Evolutionary conservation across 1,139 yeast genomes (phyloP).

Genomic region (Pichia sp.): DNA sequence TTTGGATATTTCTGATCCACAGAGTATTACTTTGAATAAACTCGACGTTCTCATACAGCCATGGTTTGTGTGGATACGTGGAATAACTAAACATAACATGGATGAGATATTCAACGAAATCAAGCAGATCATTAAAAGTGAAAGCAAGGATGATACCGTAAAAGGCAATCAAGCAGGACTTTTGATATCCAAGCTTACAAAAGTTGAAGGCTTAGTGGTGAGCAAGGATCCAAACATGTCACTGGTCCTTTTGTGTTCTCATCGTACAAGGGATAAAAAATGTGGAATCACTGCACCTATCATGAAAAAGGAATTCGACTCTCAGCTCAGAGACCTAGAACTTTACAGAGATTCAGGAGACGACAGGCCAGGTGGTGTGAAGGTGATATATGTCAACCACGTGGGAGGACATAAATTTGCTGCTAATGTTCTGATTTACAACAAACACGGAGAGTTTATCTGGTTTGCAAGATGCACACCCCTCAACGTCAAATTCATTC

Average conservation of each 20-base stretch:
- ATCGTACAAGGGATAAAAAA: slow-evolving; percentile 82
- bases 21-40: slow-evolving; percentile 26
- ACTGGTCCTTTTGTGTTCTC: slow-evolving; percentile 78
- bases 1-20: slow-evolving; percentile 10
- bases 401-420: slow-evolving; percentile 95
- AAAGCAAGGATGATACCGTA: not conserved
- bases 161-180: slow-evolving; percentile 14
- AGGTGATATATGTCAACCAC: slow-evolving; percentile 69
- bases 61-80: slow-evolving; percentile 66
- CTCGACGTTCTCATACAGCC: slow-evolving; percentile 71
- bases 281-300: slow-evolving; percentile 96
- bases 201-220: slow-evolving; percentile 28
- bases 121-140: slow-evolving; percentile 37
- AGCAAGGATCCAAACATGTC: slow-evolving; percentile 44
- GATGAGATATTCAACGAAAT: slow-evolving; percentile 42
- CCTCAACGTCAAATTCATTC: slow-evolving; percentile 63
- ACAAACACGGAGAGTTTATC: slow-evolving; percentile 67
- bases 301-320: slow-evolving; percentile 72
- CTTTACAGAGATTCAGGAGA: slow-evolving; percentile 72
- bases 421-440: slow-evolving; percentile 78
- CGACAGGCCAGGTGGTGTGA: slow-evolving; percentile 66
- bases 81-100: slow-evolving; percentile 45
- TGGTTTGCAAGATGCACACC: slow-evolving; percentile 91
- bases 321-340: slow-evolving; percentile 64
- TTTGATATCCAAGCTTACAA: slow-evolving; percentile 15